Conservation (phyloP, 2,329 filamentous ascomycete species). For the Colletotrichum liriopes region DNA sequence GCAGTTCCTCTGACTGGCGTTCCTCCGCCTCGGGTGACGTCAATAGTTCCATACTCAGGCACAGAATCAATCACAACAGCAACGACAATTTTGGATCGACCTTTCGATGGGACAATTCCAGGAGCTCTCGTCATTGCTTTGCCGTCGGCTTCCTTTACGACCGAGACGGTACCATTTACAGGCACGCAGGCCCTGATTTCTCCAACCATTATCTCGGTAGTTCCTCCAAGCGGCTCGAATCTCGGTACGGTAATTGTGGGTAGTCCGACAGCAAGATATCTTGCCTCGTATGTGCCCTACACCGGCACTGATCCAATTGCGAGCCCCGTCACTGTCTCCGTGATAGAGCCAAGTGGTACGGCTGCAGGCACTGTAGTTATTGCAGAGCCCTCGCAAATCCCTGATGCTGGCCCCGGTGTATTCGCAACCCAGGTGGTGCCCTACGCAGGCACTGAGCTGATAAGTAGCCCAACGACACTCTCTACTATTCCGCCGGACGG, state of each 20-base stretch:
- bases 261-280: constrained; percentile 14
- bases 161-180: constrained; percentile 3
- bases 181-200: background rate
- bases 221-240: constrained; percentile 29
- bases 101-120: constrained; percentile 12
- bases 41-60: constrained; percentile 23
- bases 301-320: constrained; percentile 6
- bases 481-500: constrained; percentile 15
- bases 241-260: constrained; percentile 36
- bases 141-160: constrained; percentile 16
- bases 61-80: constrained; percentile 10
- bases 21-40: constrained; percentile 36
- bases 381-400: background rate
- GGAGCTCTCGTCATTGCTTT: constrained; percentile 16
- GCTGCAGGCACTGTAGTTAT: constrained; percentile 31
- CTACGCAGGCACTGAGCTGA: background rate
- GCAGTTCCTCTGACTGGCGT: constrained; percentile 13
- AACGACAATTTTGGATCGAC: constrained; percentile 29
- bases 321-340: constrained; percentile 14
- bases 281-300: constrained; percentile 11
- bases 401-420: background rate
- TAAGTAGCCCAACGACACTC: constrained; percentile 9
- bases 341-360: constrained; percentile 22
- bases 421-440: background rate
- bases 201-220: constrained; percentile 11